These are phyloP conservation scores for Hepatocystis sp. DNA, from an alignment of 169 alveolate species.

Conservation along the genomic window DNA sequence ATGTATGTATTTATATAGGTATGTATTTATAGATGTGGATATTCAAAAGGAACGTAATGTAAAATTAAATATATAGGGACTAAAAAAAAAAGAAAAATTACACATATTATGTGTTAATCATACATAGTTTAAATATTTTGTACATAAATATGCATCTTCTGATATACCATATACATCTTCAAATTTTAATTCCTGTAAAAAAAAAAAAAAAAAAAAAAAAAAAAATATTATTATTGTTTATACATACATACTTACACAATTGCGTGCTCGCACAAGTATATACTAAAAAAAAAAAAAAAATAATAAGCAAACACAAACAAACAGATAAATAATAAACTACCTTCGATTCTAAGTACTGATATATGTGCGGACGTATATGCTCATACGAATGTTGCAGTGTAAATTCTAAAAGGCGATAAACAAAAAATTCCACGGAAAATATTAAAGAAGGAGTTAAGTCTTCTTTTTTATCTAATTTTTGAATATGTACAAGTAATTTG, in stretches of 20 bases:
- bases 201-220: not conserved
- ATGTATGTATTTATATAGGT: no score
- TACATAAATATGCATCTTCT: constrained; percentile 50
- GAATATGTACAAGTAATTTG: constrained; percentile 77
- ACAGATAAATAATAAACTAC: constrained; percentile 4
- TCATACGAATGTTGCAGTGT: constrained; percentile 79
- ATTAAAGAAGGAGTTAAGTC: constrained; percentile 78
- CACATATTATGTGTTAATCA: constrained; percentile 4
- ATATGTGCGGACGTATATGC: constrained; percentile 78
- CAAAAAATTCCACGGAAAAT: constrained; percentile 80
- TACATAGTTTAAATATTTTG: constrained; percentile 12
- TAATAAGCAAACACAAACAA: no score
- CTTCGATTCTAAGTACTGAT: constrained; percentile 83
- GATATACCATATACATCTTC: constrained; percentile 69
- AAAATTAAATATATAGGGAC: no score
- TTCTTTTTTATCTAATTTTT: constrained; percentile 77
- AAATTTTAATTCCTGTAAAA: constrained; percentile 41
- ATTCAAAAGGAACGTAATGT: no score
- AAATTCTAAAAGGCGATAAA: constrained; percentile 77
- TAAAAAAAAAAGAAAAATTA: no score
- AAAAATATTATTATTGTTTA: no score
- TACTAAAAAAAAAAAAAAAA: no score
- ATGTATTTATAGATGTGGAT: no score
- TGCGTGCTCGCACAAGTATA: no score
- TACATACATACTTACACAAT: no score